phyloP scores from a whole-genome alignment of 805 yeast species.

The Candida alai region DNA sequence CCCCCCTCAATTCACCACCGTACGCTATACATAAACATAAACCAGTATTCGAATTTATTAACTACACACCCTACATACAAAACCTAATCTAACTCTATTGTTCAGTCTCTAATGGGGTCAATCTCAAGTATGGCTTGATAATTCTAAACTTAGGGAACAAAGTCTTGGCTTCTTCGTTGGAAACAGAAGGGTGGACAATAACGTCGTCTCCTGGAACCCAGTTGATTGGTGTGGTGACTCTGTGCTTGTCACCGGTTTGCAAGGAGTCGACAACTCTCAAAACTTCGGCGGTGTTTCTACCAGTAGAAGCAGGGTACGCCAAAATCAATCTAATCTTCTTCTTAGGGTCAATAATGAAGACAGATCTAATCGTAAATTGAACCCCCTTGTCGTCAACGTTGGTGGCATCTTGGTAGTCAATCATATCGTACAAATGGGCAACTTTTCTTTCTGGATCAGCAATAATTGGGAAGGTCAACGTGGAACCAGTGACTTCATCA shows the following conservation, averaged over 20 bases:
- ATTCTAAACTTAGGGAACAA: constrained; percentile 84
- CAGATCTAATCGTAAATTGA: constrained; percentile 87
- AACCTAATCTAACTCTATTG: too few relatives aligned
- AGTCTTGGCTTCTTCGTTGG: constrained; percentile 56
- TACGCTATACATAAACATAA: too few relatives aligned
- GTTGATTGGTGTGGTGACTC: constrained; percentile 87
- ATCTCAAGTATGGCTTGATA: constrained; percentile 88
- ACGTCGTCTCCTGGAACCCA: constrained; percentile 91
- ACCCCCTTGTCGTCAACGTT: constrained; percentile 67
- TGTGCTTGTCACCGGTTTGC: constrained; percentile 78
- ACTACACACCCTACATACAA: too few relatives aligned
- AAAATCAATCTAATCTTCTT: constrained; percentile 84
- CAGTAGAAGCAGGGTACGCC: constrained; percentile 90
- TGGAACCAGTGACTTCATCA: constrained; percentile 76
- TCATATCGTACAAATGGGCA: constrained; percentile 67
- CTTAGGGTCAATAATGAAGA: constrained; percentile 83
- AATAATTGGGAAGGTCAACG: constrained; percentile 83
- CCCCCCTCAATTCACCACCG: too few relatives aligned
- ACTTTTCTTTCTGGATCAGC: constrained; percentile 85
- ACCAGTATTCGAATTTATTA: too few relatives aligned
- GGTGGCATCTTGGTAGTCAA: constrained; percentile 65
- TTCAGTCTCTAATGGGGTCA: constrained; percentile 45
- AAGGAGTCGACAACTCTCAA: constrained; percentile 86
- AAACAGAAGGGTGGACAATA: constrained; percentile 82
- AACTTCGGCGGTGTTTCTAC: constrained; percentile 91